Conservation (phyloP, 176 grass and related monocot genomes). For the Carex pumila region DNA sequence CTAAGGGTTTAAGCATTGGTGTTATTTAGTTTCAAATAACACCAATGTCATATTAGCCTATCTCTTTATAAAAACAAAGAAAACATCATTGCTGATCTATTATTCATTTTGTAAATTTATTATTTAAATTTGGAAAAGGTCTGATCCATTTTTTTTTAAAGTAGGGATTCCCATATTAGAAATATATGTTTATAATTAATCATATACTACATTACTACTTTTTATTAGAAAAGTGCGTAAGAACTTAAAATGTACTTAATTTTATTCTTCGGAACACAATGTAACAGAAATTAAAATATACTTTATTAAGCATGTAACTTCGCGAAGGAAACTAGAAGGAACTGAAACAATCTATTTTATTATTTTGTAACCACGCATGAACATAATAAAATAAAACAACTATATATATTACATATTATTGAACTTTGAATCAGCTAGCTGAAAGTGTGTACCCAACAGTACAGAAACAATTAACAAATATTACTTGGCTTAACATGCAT, state of each 20-base stretch:
- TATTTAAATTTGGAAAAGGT: background rate
- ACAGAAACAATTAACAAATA: background rate
- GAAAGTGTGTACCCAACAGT: background rate
- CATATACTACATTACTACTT: too few species aligned
- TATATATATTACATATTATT: too few species aligned
- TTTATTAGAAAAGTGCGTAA: background rate
- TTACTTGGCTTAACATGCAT: background rate
- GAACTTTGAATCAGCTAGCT: background rate
- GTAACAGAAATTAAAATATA: background rate
- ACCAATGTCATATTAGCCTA: too few species aligned
- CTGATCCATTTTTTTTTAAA: background rate
- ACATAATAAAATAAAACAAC: background rate
- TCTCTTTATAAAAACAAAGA: too few species aligned
- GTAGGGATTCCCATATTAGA: background rate
- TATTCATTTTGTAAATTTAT: too few species aligned
- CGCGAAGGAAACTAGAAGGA: background rate
- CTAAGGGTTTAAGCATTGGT: too few species aligned
- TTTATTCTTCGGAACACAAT: background rate
- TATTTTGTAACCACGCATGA: background rate
- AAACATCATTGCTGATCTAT: too few species aligned
- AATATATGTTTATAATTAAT: background rate
- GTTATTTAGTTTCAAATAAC: too few species aligned
- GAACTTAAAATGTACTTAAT: background rate
- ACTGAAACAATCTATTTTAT: slow-evolving; percentile 11
- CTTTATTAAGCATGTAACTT: background rate